Conservation (phyloP, 2,329 filamentous ascomycete species). For the Pseudopithomyces maydicus region DNA sequence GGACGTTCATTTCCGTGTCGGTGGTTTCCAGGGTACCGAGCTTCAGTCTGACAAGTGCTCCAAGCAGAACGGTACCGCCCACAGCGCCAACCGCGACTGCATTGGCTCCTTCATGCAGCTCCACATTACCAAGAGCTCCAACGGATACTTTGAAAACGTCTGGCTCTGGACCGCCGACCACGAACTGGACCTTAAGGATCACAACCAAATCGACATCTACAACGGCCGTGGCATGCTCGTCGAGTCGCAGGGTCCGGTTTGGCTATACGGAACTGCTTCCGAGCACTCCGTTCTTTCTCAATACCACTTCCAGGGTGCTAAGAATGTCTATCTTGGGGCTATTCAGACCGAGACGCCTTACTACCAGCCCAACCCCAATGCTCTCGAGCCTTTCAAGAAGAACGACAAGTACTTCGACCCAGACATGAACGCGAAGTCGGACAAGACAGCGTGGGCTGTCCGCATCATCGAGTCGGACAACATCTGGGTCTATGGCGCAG, state of each 20-base stretch:
- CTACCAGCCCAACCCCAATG: slow-evolving; percentile 69
- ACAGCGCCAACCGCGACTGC: slow-evolving; percentile 69
- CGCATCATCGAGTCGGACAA: slow-evolving; percentile 47
- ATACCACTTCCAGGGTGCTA: slow-evolving; percentile 67
- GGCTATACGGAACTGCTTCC: slow-evolving; percentile 71
- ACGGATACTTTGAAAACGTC: slow-evolving; percentile 82
- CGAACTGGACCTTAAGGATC: slow-evolving; percentile 76
- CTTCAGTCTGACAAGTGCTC: slow-evolving; percentile 79
- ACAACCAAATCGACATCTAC: slow-evolving; percentile 81
- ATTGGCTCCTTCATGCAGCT: slow-evolving; percentile 72
- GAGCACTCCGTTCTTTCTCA: slow-evolving; percentile 75
- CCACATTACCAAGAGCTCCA: slow-evolving; percentile 60
- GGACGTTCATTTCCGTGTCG: slow-evolving; percentile 95
- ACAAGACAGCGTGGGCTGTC: slow-evolving; percentile 53
- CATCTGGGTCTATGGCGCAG: slow-evolving; percentile 54
- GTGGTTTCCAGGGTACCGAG: slow-evolving; percentile 81
- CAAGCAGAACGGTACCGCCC: slow-evolving; percentile 71
- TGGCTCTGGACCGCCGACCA: slow-evolving; percentile 94
- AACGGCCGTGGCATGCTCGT: slow-evolving; percentile 84
- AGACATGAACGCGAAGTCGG: slow-evolving; percentile 41
- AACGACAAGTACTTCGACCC: slow-evolving; percentile 51
- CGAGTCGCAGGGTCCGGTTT: slow-evolving; percentile 76
- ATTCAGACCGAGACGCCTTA: slow-evolving; percentile 75
- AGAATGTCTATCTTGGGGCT: slow-evolving; percentile 66
- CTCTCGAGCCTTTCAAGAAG: slow-evolving; percentile 61